Evolutionary conservation across 2,329 filamentous ascomycete genomes (phyloP), one percentile per base, ranked within the genome.

Genomic region (Rhynchosporium graminicola): DNA sequence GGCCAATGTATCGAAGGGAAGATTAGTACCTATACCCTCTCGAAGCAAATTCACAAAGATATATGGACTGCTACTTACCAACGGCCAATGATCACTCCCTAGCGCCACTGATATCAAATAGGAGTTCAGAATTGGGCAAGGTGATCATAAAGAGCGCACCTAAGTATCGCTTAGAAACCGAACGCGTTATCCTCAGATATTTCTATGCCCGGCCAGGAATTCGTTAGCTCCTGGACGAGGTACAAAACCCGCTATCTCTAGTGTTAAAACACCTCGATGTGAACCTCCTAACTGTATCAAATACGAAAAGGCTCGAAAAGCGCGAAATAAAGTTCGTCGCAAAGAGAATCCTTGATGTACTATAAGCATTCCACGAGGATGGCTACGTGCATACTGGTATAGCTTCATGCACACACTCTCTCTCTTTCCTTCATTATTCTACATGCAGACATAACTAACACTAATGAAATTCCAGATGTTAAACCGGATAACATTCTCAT

Each of bases 401-500:
- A 47, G 48, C 45, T 54, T 57, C 52, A 13, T 47, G 20, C 20
- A 20, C 20, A 20, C 20, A 20, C 33, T 58, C 40, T n/a, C 42
- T 36, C 42, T 36, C 20, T 60, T 43, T 40, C 38, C 48, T 55
- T 55, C 20, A 31, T 47, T 54, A n/a, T 60, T 36, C 46, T 43
- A 1, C 8, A 60, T 47, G 43, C 9, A 59, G 33, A 60, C 20
- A 59, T 38, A 15, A 48, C 29, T 61, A 43, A 57, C 51, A 36
- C 48, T 20, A 56, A 55, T 40, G 15, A 33, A 51, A 56, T 74
- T 69, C 40, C 46, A 69, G 67, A 69, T 60, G 42, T 69, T 33
- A 77, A 77, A 58, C 74, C 70, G 13, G 68, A 75, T 50, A 77
- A 77, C 61, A 69, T 77, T 4, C 50, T 67, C n/a, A 57, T 69